Evolutionary conservation across 495 filamentous ascomycete species (phyloP).

Genomic region (Barbatosphaeria neglecta): DNA sequence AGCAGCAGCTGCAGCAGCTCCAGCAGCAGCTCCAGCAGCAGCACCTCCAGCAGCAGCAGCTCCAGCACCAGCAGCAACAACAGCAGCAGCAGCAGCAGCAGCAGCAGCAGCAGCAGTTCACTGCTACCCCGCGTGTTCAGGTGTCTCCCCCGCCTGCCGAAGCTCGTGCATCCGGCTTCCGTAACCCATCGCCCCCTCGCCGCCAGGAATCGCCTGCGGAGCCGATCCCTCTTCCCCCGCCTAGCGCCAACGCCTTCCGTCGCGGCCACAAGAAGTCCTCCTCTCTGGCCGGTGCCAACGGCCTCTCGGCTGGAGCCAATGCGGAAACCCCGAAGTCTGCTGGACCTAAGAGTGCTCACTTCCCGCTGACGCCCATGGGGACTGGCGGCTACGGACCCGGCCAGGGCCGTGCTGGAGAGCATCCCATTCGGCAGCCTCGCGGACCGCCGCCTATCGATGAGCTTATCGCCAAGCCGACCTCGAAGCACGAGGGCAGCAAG

Average conservation of each 20-base stretch:
- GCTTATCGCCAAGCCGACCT: constrained; percentile 77
- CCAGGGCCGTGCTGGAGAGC: constrained; percentile 84
- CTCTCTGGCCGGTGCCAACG: constrained; percentile 57
- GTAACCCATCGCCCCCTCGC: constrained; percentile 61
- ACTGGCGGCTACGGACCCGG: constrained; percentile 83
- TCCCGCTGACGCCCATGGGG: constrained; percentile 71
- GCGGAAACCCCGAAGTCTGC: constrained; percentile 47
- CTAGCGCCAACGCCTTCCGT: constrained; percentile 76
- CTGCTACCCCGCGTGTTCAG: constrained; percentile 50
- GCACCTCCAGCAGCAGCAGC: constrained; percentile 13
- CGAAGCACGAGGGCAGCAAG: constrained; percentile 93
- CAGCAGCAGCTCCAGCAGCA: constrained; percentile 15
- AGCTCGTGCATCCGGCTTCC: constrained; percentile 35
- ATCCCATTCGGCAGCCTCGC: constrained; percentile 86
- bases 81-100: constrained; percentile 12
- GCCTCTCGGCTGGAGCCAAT: constrained; percentile 43
- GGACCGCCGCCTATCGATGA: constrained; percentile 89
- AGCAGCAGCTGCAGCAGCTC: constrained; percentile 14
- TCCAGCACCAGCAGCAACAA: constrained; percentile 14
- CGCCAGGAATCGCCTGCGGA: constrained; percentile 45
- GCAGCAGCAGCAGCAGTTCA: constrained; percentile 18
- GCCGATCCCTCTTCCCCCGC: constrained; percentile 61
- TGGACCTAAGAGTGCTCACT: constrained; percentile 63
- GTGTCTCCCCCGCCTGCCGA: constrained; percentile 63
- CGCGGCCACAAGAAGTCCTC: constrained; percentile 83